Evolutionary conservation across 305 asterid species (phyloP).

Genomic region (Plantago coronopus): DNA sequence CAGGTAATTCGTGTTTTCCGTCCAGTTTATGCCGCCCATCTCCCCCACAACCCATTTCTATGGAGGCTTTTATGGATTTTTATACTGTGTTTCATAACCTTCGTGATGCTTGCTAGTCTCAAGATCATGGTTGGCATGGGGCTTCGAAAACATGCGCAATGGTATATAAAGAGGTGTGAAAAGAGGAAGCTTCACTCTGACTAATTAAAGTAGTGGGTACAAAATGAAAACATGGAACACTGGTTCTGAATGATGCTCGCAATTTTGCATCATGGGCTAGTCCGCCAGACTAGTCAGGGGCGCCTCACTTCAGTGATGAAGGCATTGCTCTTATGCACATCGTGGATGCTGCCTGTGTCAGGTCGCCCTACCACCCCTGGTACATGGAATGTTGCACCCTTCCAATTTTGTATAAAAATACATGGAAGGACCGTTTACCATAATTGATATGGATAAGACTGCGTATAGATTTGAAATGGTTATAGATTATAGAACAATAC

Average conservation of each 20-base stretch:
- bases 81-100: constrained; percentile 52
- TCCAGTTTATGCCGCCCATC: constrained; percentile 88
- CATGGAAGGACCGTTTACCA: not conserved
- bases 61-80: constrained; percentile 84
- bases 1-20: constrained; percentile 83
- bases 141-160: constrained; percentile 68
- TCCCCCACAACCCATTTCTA: constrained; percentile 61
- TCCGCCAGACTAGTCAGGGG: not conserved
- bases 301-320: not conserved
- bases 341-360: not conserved
- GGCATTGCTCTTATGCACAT: not conserved
- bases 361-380: not conserved
- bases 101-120: constrained; percentile 88
- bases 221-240: not conserved
- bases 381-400: constrained; percentile 12
- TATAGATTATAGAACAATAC: not conserved
- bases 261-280: not conserved
- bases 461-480: not conserved
- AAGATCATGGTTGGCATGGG: constrained; percentile 86
- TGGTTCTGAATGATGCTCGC: not conserved
- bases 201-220: constrained; percentile 24
- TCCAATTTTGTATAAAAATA: constrained; percentile 30
- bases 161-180: constrained; percentile 82
- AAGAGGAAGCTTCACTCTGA: constrained; percentile 77
- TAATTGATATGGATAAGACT: not conserved